Percentiles rank a stretch among this genome's conserved stretches.
Conservation (phyloP, 2,329 filamentous ascomycete genomes). For the Ceratocystis diversiconidia region DNA sequence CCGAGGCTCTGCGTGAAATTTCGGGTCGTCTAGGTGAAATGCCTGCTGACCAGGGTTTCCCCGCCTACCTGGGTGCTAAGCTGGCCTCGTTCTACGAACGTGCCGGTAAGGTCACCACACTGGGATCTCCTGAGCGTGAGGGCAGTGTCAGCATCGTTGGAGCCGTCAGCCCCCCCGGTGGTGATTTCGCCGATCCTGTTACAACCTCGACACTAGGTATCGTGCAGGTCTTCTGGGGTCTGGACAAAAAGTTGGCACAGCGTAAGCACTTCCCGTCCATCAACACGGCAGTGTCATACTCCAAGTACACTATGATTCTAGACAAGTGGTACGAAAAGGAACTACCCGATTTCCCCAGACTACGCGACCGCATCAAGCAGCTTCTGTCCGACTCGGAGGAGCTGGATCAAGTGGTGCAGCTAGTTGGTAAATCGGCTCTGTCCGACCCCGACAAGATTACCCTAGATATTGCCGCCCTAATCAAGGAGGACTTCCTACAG, state of each 20-base stretch:
- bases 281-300: slow-evolving; percentile 89
- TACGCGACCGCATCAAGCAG: slow-evolving; percentile 86
- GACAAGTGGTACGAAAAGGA: slow-evolving; percentile 94
- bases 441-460: slow-evolving; percentile 98
- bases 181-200: slow-evolving; percentile 98
- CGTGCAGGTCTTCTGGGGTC: slow-evolving; percentile 98
- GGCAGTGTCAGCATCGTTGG: slow-evolving; percentile 97
- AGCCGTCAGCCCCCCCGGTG: slow-evolving; percentile 90
- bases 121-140: slow-evolving; percentile 76
- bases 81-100: slow-evolving; percentile 98
- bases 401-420: slow-evolving; percentile 93
- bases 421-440: slow-evolving; percentile 92
- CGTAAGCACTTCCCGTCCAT: slow-evolving; percentile 98
- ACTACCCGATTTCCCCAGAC: slow-evolving; percentile 81
- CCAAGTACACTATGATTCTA: slow-evolving; percentile 80
- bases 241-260: slow-evolving; percentile 98
- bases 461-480: slow-evolving; percentile 72
- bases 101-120: slow-evolving; percentile 70
- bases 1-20: slow-evolving; percentile 94
- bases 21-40: slow-evolving; percentile 98
- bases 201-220: slow-evolving; percentile 88
- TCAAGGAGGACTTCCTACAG: slow-evolving; percentile 98
- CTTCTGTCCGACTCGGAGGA: slow-evolving; percentile 91
- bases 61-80: slow-evolving; percentile 90
- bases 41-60: slow-evolving; percentile 99